Evolutionary conservation across 1,284 basidiomycete genomes (phyloP), one percentile per base, ranked within the genome.

Genomic region (Moesziomyces globuligerus): DNA sequence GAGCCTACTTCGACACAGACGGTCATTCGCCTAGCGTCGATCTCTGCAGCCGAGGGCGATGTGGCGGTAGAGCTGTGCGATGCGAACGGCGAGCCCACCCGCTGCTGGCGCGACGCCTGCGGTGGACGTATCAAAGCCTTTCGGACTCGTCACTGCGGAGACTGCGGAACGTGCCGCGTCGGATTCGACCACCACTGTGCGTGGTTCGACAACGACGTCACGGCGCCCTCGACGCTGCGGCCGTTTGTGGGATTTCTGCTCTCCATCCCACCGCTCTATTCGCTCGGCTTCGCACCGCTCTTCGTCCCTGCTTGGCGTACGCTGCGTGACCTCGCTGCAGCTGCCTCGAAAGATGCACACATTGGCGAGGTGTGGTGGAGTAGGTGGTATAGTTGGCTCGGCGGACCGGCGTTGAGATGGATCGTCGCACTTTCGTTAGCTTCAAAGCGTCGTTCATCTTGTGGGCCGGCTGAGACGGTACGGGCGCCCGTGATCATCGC

Each of bases 171-270:
- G 15, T 72, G 69, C 13, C 42, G 69, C 1, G 48, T 67, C 1
- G 69, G 64, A 2, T 67, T 72, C 41, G 69, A 72, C 44, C 69
- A 72, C n/a, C 69, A 72, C 51, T 72, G 69, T n/a, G 64, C 69
- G 0, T 72, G 69, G 69, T 72, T 72, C 48, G 69, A 72, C 40
- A 68, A 72, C 55, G 69, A 72, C 39, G 49, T 72, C 15, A 49
- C 55, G 2, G 48, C 55, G 1, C 55, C 64, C 3, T 9, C 51
- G 5, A 72, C 69, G 0, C 47, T 72, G 0, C 37, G 42, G 10
- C 28, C 56, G 2, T 72, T 72, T 23, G 4, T 62, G 8, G 39
- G 28, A 4, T 67, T 72, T 9, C 39, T 72, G 5, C 10, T 54
- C 15, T 52, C 47, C 11, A 42, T 72, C n/a, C 69, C 69, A 1